A percentile compares a stretch with the other conserved stretches of the same genome.
These are phyloP conservation scores for Drechslerella dactyloides DNA, from an alignment of 2,329 filamentous ascomycete species.

Conservation along the genomic window DNA sequence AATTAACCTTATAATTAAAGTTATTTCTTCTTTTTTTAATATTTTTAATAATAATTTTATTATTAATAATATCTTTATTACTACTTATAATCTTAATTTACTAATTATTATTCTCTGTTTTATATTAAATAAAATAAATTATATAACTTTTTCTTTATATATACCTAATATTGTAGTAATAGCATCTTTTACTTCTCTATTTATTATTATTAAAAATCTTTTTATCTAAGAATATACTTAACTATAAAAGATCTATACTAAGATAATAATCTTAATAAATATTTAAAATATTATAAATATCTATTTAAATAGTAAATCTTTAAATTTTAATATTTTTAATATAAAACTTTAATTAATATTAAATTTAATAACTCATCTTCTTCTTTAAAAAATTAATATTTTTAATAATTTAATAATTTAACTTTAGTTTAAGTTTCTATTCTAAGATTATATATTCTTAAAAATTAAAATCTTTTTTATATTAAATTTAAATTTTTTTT, in stretches of 20 bases:
- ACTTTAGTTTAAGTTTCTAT: background rate
- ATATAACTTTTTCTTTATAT: background rate
- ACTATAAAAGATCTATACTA: background rate
- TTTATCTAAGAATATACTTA: background rate
- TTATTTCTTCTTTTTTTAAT: background rate
- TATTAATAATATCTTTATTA: background rate
- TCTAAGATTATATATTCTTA: constrained; percentile 8
- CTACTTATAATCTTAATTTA: background rate
- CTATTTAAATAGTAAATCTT: background rate
- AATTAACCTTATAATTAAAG: background rate
- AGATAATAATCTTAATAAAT: background rate
- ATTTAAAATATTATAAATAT: background rate
- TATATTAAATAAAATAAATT: background rate
- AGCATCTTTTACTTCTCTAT: background rate
- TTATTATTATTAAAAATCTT: background rate
- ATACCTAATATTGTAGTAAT: background rate
- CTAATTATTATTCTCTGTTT: background rate
- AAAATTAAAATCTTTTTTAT: constrained; percentile 1
- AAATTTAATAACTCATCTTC: constrained; percentile 4
- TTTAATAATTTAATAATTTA: background rate
- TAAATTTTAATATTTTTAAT: constrained; percentile 7
- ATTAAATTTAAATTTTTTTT: constrained; percentile 14
- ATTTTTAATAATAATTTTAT: background rate
- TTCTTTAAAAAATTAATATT: background rate
- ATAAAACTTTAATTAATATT: constrained; percentile 3